These are phyloP conservation scores for Sanguinoderma infundibulare DNA, from an alignment of 1,284 basidiomycete genomes.

Conservation along the genomic window DNA sequence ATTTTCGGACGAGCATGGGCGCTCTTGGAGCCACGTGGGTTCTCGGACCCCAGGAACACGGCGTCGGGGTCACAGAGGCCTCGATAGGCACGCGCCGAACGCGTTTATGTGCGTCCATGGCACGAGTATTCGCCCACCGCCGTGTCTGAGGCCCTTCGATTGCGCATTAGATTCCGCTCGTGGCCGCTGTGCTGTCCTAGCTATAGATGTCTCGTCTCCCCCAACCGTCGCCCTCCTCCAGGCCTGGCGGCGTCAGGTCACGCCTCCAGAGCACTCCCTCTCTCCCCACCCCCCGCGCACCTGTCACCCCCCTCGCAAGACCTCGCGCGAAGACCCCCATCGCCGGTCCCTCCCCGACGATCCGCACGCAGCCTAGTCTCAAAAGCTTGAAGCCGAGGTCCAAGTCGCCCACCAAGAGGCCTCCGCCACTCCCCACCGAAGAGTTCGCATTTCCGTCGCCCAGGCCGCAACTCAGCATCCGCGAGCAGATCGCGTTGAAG, in stretches of 20 bases:
- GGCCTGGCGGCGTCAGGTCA: slow-evolving; percentile 28
- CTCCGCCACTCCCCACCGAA: slow-evolving; percentile 17
- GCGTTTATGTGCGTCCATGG: slow-evolving; percentile 21
- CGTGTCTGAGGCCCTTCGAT: too few species aligned
- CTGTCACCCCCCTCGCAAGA: slow-evolving; percentile 25
- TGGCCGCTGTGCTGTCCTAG: neutral
- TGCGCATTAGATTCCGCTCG: neutral
- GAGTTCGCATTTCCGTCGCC: slow-evolving; percentile 35
- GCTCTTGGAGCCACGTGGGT: slow-evolving; percentile 17
- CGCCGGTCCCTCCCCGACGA: slow-evolving; percentile 18
- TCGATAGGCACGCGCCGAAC: slow-evolving; percentile 18
- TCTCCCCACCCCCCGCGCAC: slow-evolving; percentile 15
- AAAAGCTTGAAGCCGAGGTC: slow-evolving; percentile 21
- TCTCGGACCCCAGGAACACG: slow-evolving; percentile 11
- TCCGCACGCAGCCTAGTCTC: slow-evolving; percentile 25
- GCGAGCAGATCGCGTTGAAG: slow-evolving; percentile 75
- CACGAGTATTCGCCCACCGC: too few species aligned
- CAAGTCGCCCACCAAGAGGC: slow-evolving; percentile 22
- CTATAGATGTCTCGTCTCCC: slow-evolving; percentile 55
- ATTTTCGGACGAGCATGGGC: slow-evolving; percentile 24
- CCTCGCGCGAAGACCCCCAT: slow-evolving; percentile 20
- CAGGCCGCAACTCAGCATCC: slow-evolving; percentile 56
- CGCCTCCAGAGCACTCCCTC: slow-evolving; percentile 32
- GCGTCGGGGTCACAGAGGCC: slow-evolving; percentile 13
- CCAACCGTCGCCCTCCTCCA: slow-evolving; percentile 40